Evolutionary conservation across 225 moss, liverwort and hornwort species (phyloP), one percentile per base, ranked within the genome.

Genomic region (Sphagnum tenellum): DNA sequence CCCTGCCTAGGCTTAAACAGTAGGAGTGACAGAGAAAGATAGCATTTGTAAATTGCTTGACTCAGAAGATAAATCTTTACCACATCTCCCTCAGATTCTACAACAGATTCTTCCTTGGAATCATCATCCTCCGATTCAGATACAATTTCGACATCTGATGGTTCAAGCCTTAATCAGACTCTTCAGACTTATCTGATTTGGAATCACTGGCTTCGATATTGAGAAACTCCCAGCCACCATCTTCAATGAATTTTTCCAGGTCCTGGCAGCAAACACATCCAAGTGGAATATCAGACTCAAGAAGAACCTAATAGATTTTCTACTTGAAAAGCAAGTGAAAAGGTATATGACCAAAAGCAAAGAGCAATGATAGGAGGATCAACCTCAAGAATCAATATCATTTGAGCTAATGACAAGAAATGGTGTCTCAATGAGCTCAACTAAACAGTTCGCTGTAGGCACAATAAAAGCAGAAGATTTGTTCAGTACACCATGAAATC

Each of bases 141-240:
- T 10, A 87, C 82, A 58, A 83, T 90, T 57, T 98, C 98, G 52
- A 87, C 98, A 66, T 98, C 98, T 2, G 98, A 98, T 0, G 98
- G 98, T 68, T 82, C 93, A 70, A 98, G 1, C 94, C 94, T 71
- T 92, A 92, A 64, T 98, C 98, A 4, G 98, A 98, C 64, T 98
- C 98, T 56, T 85, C 98, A 3, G 98, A 98, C 59, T 98, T 93
- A 61, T 93, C 98, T 8, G 93, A 93, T 66, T 98, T 93, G 9
- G 98, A 93, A 69, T 98, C 98, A 76, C 98, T 98, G 3, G 87
- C 93, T 71, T 98, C 98, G 88, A 98, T 90, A 73, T 98, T 98
- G 65, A 98, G 49, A n/a, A 98, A 88, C 72, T 98, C 98, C 98
- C 98, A 98, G 12, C 98, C 98, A 51, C 93, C 98, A 60, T 93